Percentiles rank a stretch among this genome's conserved stretches.
Conservation (phyloP, 78 protist genomes). For the Dictyostelium brefeldianum region DNA sequence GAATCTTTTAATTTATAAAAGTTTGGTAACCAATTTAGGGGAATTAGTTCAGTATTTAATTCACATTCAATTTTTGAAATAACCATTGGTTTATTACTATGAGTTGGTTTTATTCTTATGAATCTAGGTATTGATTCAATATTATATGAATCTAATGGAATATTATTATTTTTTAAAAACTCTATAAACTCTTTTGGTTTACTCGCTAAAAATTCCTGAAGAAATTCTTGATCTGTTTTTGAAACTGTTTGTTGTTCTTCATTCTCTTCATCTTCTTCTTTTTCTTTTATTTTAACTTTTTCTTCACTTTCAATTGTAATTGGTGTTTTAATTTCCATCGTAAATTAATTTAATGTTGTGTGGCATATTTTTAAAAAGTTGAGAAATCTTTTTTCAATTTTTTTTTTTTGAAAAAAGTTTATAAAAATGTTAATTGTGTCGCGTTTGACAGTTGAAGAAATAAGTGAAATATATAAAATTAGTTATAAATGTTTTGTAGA, state of each 20-base stretch:
- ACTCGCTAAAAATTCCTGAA: conserved; percentile 24
- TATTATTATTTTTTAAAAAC: conserved; percentile 42
- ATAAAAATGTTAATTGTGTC: background rate
- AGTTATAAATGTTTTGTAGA: background rate
- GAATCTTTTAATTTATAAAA: conserved; percentile 40
- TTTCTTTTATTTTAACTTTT: background rate
- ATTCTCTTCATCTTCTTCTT: background rate
- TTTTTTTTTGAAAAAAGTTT: background rate
- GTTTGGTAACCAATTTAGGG: conserved; percentile 38
- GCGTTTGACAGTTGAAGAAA: background rate
- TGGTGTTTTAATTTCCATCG: background rate
- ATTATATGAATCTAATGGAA: conserved; percentile 71
- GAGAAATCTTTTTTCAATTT: too few species aligned
- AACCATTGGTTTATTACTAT: background rate
- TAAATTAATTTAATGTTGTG: too few species aligned
- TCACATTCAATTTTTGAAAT: conserved; percentile 21
- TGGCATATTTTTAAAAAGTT: too few species aligned
- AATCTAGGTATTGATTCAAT: conserved; percentile 47
- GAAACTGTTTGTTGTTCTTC: background rate
- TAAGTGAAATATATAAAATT: background rate
- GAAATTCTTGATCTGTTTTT: background rate
- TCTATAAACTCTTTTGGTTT: conserved; percentile 71
- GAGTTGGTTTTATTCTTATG: conserved; percentile 30
- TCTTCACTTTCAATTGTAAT: background rate
- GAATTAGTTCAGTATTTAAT: conserved; percentile 16